Percentiles rank a stretch among this genome's conserved stretches.
Conservation (phyloP, 129 eudicot genomes). For the Artemisia tridentata region DNA sequence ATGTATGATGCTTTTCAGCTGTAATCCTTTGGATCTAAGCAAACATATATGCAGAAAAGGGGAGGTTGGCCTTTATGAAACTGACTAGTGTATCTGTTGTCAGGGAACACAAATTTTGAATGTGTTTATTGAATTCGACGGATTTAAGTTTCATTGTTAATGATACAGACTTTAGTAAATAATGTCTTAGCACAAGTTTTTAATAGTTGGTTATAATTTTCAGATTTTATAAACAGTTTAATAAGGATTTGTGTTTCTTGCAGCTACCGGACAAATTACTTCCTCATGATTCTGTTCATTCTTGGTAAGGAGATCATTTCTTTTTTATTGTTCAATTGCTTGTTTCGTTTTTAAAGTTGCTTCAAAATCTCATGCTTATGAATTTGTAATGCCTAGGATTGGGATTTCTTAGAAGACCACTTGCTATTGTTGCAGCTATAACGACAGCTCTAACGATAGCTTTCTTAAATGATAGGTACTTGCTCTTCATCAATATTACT, state of each 20-base stretch:
- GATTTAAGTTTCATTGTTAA: too few relatives aligned
- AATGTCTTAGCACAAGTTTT: too few relatives aligned
- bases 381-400: conserved; percentile 50
- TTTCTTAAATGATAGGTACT: conserved; percentile 88
- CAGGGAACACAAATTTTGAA: too few relatives aligned
- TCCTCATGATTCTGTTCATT: conserved; percentile 72
- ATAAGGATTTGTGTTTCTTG: conserved; percentile 27
- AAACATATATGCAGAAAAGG: too few relatives aligned
- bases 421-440: conserved; percentile 86
- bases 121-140: too few relatives aligned
- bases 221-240: background rate
- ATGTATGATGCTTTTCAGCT: too few relatives aligned
- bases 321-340: conserved; percentile 7
- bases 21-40: too few relatives aligned
- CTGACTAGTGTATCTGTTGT: background rate
- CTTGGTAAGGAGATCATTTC: conserved; percentile 56
- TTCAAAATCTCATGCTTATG: conserved; percentile 2
- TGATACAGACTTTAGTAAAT: too few relatives aligned
- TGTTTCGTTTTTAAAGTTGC: background rate
- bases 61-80: too few relatives aligned
- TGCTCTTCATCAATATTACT: background rate
- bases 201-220: too few relatives aligned
- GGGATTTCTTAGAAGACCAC: conserved; percentile 94
- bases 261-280: conserved; percentile 97
- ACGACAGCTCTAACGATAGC: conserved; percentile 76